A percentile compares a stretch with the other conserved stretches of the same genome.
Conservation (phyloP, 805 yeast species). For the Candida vaughaniae region DNA sequence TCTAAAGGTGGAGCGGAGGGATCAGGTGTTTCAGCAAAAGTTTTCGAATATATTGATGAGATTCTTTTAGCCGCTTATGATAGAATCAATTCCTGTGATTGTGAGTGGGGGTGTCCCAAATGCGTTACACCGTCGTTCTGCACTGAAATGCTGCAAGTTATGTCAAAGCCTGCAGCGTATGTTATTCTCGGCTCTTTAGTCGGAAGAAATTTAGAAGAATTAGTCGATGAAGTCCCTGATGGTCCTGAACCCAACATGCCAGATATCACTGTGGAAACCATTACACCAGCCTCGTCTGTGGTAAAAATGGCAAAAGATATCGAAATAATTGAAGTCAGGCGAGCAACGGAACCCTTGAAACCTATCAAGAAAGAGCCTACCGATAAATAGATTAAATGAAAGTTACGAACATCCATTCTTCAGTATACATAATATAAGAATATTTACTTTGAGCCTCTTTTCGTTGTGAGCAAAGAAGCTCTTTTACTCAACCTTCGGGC, state of each 20-base stretch:
- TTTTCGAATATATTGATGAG: constrained; percentile 73
- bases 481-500: constrained; percentile 33
- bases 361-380: constrained; percentile 11
- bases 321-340: constrained; percentile 26
- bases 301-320: constrained; percentile 66
- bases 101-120: constrained; percentile 78
- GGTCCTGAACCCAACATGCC: constrained; percentile 84
- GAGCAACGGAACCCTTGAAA: constrained; percentile 11
- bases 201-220: constrained; percentile 50
- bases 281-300: constrained; percentile 50
- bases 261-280: constrained; percentile 63
- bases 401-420: too few relatives aligned
- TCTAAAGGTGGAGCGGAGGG: constrained; percentile 79
- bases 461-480: constrained; percentile 28
- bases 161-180: constrained; percentile 83
- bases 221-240: constrained; percentile 47
- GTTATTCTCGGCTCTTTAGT: constrained; percentile 63
- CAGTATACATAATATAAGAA: too few relatives aligned
- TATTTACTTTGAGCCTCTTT: constrained; percentile 5
- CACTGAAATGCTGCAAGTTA: constrained; percentile 74
- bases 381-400: too few relatives aligned
- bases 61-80: constrained; percentile 60
- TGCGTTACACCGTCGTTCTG: constrained; percentile 87
- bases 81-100: constrained; percentile 62
- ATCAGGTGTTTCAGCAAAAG: constrained; percentile 74